Evolutionary conservation across 2,329 filamentous ascomycete genomes (phyloP).

Genomic region (Aspergillus glaucus): DNA sequence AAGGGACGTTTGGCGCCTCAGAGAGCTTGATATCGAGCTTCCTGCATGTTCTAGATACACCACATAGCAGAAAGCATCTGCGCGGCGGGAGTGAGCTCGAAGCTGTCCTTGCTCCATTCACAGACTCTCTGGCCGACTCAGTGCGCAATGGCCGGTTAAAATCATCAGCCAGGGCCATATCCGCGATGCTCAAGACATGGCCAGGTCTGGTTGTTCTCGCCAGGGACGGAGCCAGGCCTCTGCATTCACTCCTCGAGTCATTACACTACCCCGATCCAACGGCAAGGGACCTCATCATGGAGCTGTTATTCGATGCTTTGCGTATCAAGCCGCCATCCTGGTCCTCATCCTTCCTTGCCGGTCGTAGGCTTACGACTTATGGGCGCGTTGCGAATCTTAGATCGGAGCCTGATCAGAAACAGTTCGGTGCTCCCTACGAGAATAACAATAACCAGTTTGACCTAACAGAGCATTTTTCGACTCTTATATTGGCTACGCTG

Average conservation of each 20-base stretch:
- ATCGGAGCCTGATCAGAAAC: constrained; percentile 49
- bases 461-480: constrained; percentile 89
- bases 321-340: constrained; percentile 90
- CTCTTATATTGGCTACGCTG: constrained; percentile 76
- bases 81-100: constrained; percentile 85
- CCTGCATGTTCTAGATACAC: constrained; percentile 80
- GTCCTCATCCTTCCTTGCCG: constrained; percentile 93
- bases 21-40: constrained; percentile 85
- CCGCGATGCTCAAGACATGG: constrained; percentile 89
- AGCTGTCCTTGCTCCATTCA: constrained; percentile 84
- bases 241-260: constrained; percentile 70
- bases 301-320: constrained; percentile 75
- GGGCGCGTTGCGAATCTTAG: constrained; percentile 86
- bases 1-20: constrained; percentile 86
- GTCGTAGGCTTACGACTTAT: constrained; percentile 87
- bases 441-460: constrained; percentile 61
- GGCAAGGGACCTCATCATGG: constrained; percentile 71
- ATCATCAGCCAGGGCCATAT: constrained; percentile 85
- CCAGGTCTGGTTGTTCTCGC: constrained; percentile 81
- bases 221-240: constrained; percentile 79
- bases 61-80: constrained; percentile 72
- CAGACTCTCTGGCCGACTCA: constrained; percentile 61
- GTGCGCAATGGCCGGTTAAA: constrained; percentile 62
- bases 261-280: constrained; percentile 53
- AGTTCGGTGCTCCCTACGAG: constrained; percentile 54